phyloP scores from a whole-genome alignment of 768 basidiomycete genomes.

The Boletus tomentosulus region DNA sequence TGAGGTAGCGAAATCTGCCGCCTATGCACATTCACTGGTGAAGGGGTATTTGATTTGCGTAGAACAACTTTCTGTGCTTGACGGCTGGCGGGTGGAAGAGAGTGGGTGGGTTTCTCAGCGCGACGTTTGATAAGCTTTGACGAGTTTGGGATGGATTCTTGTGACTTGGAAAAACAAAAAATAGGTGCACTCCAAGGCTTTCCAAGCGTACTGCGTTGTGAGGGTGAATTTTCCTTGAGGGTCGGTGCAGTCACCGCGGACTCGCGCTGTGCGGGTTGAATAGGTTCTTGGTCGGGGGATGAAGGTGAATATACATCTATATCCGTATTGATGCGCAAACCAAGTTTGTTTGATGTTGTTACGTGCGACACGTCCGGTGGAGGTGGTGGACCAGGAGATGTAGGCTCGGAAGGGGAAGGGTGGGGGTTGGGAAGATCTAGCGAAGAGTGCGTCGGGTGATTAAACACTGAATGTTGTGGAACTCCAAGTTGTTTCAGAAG shows the following conservation, averaged over 20 bases:
- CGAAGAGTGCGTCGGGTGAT: constrained; percentile 13
- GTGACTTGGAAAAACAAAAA: neutral
- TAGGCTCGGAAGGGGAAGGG: neutral
- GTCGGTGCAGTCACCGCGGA: neutral
- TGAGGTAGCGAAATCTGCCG: constrained; percentile 16
- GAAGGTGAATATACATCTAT: constrained; percentile 2
- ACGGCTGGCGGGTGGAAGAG: neutral
- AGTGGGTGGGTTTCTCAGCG: neutral
- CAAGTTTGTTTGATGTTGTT: neutral
- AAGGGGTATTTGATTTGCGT: constrained; percentile 6
- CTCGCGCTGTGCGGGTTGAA: neutral
- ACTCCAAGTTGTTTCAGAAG: constrained; percentile 28
- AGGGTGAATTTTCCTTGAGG: neutral
- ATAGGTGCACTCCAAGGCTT: neutral
- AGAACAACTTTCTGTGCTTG: neutral
- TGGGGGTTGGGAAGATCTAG: constrained; percentile 26
- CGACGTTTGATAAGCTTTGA: constrained; percentile 11
- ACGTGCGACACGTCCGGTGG: neutral
- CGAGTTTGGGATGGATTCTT: neutral
- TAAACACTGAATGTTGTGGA: constrained; percentile 29
- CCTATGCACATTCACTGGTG: neutral
- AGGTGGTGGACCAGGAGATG: neutral
- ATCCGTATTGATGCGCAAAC: neutral
- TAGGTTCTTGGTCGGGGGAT: neutral
- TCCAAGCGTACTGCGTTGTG: neutral